Evolutionary conservation across 495 filamentous ascomycete genomes (phyloP).

Genomic region (Neurospora sp.): DNA sequence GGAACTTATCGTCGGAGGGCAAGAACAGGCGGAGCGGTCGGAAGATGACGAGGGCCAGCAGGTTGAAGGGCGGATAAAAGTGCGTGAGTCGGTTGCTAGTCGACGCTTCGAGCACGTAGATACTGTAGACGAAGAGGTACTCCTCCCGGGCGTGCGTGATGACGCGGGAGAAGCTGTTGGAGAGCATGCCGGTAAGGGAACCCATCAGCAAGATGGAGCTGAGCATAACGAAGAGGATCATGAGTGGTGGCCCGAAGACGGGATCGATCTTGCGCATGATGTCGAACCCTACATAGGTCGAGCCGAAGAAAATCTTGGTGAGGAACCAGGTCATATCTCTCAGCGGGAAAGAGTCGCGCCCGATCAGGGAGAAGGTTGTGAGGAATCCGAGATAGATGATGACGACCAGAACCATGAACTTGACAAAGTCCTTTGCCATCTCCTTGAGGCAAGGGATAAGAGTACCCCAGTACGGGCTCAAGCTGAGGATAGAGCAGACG

Average conservation of each 20-base stretch:
- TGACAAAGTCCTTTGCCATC: constrained; percentile 89
- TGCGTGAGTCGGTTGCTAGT: constrained; percentile 71
- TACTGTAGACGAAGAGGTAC: constrained; percentile 68
- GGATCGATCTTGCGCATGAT: constrained; percentile 37
- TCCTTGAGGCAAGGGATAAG: constrained; percentile 80
- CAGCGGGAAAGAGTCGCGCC: constrained; percentile 63
- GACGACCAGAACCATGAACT: constrained; percentile 79
- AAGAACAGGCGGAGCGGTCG: constrained; percentile 73
- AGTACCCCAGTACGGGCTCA: constrained; percentile 82
- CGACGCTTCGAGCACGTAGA: constrained; percentile 72
- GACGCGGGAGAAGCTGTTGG: constrained; percentile 80
- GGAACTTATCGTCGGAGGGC: constrained; percentile 54
- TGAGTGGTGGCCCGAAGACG: constrained; percentile 54
- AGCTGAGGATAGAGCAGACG: constrained; percentile 78
- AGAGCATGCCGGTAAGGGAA: constrained; percentile 82
- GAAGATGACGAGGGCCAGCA: constrained; percentile 72
- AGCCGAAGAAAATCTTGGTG: constrained; percentile 72
- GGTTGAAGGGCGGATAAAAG: constrained; percentile 68
- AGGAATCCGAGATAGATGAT: constrained; percentile 81
- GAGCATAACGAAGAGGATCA: constrained; percentile 74
- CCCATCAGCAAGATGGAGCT: constrained; percentile 89
- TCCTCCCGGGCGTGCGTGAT: constrained; percentile 61
- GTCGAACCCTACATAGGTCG: constrained; percentile 71
- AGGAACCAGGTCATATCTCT: constrained; percentile 75
- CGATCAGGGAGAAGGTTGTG: constrained; percentile 84